phyloP scores from a whole-genome alignment of 441 rosid species.

The Mallotus japonicus region DNA sequence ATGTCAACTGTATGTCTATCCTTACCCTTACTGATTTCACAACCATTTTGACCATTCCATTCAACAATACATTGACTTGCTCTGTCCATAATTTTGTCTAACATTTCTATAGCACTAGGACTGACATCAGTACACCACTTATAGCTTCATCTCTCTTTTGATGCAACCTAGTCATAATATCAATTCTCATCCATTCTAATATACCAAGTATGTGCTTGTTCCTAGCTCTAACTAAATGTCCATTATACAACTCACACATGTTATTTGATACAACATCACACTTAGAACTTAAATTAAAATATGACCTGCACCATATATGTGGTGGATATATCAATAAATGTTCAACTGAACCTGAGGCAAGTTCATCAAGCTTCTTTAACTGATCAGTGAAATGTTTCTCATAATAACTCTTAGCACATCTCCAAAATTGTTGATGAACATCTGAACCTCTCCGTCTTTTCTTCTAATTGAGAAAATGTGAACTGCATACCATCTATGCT shows the following conservation, averaged over 20 bases:
- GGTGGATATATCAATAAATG: background rate
- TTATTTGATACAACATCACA: background rate
- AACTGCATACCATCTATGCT: background rate
- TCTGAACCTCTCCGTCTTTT: background rate
- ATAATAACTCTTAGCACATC: background rate
- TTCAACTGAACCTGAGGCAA: background rate
- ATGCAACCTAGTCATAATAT: background rate
- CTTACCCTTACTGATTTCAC: background rate
- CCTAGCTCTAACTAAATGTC: background rate
- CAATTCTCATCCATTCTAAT: background rate
- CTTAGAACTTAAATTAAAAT: background rate
- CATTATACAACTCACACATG: background rate
- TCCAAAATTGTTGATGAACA: background rate
- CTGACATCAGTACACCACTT: background rate
- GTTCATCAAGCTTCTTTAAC: background rate
- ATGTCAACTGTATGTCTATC: background rate
- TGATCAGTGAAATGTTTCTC: background rate
- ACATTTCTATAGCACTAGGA: background rate
- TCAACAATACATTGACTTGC: background rate
- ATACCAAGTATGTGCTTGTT: background rate
- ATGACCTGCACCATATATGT: background rate
- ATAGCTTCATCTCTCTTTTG: accelerated
- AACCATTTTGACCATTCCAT: background rate
- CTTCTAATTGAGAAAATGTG: background rate
- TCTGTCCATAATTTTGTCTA: background rate